These are phyloP conservation scores for Zea luxurians DNA, from an alignment of 176 grass and related monocot genomes.

Conservation along the genomic window DNA sequence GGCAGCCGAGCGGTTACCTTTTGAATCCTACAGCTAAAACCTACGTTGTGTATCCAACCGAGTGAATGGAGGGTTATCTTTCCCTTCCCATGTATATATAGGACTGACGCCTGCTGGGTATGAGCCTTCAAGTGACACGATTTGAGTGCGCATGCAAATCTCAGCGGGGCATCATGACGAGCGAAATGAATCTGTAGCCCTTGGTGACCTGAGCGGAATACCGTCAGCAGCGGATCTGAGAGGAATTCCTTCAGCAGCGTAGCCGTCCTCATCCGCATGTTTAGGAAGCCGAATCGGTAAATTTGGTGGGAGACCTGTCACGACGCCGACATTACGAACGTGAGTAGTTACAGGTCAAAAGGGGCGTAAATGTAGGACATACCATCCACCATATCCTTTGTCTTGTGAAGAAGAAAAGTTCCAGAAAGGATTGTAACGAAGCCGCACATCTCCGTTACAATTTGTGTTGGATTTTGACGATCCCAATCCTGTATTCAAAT, in stretches of 20 bases:
- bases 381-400: conserved; percentile 92
- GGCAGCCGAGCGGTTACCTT: conserved; percentile 47
- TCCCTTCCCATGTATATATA: conserved; percentile 40
- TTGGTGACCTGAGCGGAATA: conserved; percentile 83
- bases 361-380: conserved; percentile 17
- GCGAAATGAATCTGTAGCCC: conserved; percentile 49
- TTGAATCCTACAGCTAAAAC: conserved; percentile 52
- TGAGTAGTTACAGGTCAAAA: conserved; percentile 16
- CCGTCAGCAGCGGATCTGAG: conserved; percentile 70
- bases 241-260: conserved; percentile 68
- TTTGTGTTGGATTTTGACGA: conserved; percentile 84
- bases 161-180: conserved; percentile 34
- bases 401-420: conserved; percentile 99
- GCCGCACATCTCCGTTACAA: conserved; percentile 94
- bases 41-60: conserved; percentile 36
- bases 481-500: conserved; percentile 81
- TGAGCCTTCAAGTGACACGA: conserved; percentile 11
- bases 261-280: conserved; percentile 63
- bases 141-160: conserved; percentile 7
- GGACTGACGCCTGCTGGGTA: not conserved
- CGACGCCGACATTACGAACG: conserved; percentile 25
- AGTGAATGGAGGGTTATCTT: conserved; percentile 33
- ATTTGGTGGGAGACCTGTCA: conserved; percentile 51
- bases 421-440: conserved; percentile 97
- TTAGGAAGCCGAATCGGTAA: conserved; percentile 60